Conservation (phyloP, 768 basidiomycete species). For the Tulasnella sp. region DNA sequence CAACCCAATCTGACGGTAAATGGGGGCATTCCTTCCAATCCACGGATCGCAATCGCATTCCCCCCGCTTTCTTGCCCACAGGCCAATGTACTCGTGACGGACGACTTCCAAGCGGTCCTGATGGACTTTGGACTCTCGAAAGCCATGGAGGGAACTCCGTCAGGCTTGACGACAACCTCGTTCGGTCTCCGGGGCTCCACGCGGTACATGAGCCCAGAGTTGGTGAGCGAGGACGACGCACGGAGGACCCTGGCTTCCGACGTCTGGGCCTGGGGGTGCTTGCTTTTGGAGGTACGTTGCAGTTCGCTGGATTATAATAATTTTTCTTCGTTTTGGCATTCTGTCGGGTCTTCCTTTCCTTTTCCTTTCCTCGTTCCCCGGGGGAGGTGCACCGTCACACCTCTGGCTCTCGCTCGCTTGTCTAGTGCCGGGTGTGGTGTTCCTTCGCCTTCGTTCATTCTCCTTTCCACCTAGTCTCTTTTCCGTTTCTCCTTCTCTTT, state of each 20-base stretch:
- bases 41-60: too few relatives aligned
- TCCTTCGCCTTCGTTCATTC: neutral
- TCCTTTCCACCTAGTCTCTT: neutral
- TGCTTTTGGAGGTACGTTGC: conserved; percentile 23
- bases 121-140: conserved; percentile 26
- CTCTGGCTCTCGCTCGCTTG: neutral
- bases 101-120: conserved; percentile 19
- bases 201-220: conserved; percentile 23
- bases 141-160: conserved; percentile 4
- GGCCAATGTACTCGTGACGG: conserved; percentile 25
- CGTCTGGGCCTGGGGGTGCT: conserved; percentile 31
- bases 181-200: conserved; percentile 2
- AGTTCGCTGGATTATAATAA: too few relatives aligned
- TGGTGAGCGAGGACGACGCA: conserved; percentile 13
- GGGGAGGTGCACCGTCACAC: conserved; percentile 2
- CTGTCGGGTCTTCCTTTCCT: neutral
- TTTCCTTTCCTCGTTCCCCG: neutral
- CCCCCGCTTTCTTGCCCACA: neutral
- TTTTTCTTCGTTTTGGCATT: too few relatives aligned
- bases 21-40: too few relatives aligned
- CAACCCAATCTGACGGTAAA: neutral
- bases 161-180: conserved; percentile 25
- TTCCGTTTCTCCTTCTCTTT: neutral
- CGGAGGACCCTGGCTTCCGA: conserved; percentile 24
- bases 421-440: neutral